phyloP scores from a whole-genome alignment of 1,284 basidiomycete genomes.

The Rhizoctonia solani region DNA sequence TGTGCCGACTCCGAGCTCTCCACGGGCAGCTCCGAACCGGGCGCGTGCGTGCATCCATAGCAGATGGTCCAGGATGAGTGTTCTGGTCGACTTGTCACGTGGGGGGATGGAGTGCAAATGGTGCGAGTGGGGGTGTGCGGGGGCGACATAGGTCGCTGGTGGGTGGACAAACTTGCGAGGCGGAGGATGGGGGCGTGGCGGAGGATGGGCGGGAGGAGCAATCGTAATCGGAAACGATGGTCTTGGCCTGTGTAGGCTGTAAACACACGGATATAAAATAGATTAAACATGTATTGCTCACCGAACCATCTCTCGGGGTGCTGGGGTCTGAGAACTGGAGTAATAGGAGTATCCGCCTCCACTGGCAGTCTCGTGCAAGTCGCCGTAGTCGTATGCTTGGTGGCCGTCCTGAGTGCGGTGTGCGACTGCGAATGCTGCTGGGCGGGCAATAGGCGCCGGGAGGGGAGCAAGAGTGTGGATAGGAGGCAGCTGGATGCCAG shows the following conservation, averaged over 20 bases:
- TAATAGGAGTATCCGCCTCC: slow-evolving; percentile 31
- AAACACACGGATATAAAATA: not conserved
- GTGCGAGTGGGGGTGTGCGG: slow-evolving; percentile 54
- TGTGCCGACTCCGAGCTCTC: slow-evolving; percentile 79
- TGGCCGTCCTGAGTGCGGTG: slow-evolving; percentile 28
- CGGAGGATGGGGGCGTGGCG: slow-evolving; percentile 11
- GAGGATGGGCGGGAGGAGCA: slow-evolving; percentile 9
- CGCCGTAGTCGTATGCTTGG: slow-evolving; percentile 31
- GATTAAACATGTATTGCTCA: slow-evolving; percentile 6
- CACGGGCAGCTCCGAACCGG: slow-evolving; percentile 77
- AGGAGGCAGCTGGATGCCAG: not conserved
- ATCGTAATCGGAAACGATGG: slow-evolving; percentile 19
- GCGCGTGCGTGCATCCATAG: slow-evolving; percentile 79
- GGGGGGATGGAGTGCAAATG: slow-evolving; percentile 76
- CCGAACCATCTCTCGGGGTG: slow-evolving; percentile 20
- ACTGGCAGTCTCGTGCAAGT: slow-evolving; percentile 24
- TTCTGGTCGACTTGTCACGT: slow-evolving; percentile 75
- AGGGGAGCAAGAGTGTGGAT: slow-evolving; percentile 17
- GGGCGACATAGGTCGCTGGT: slow-evolving; percentile 2
- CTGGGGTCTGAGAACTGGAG: slow-evolving; percentile 20
- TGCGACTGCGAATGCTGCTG: slow-evolving; percentile 16
- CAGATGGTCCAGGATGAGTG: slow-evolving; percentile 80
- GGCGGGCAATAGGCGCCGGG: slow-evolving; percentile 21
- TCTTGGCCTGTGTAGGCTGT: not conserved
- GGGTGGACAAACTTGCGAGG: slow-evolving; percentile 13